phyloP scores from a whole-genome alignment of 768 basidiomycete genomes.

The Cystoderma amianthinum region DNA sequence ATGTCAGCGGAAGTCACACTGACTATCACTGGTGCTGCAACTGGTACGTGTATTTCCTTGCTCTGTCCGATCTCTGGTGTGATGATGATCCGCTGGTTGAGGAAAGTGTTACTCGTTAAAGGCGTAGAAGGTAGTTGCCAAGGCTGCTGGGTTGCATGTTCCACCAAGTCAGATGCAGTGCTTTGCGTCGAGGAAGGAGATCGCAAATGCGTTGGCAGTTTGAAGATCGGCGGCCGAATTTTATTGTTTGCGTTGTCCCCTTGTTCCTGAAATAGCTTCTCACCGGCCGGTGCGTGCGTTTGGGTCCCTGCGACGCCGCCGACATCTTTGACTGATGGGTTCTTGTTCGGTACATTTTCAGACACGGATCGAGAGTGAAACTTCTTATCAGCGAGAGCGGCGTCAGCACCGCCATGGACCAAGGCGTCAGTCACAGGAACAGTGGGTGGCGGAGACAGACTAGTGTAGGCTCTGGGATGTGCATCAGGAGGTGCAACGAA shows the following conservation, averaged over 20 bases:
- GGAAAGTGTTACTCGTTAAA: constrained; percentile 14
- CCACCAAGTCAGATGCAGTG: neutral
- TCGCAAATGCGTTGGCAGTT: neutral
- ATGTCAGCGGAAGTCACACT: constrained; percentile 18
- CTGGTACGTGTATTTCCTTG: constrained; percentile 52
- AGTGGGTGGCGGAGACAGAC: constrained; percentile 44
- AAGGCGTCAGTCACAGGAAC: constrained; percentile 28
- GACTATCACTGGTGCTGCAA: constrained; percentile 57
- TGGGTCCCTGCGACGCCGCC: neutral
- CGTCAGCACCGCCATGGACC: constrained; percentile 11
- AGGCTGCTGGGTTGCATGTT: neutral
- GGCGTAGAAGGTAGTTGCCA: constrained; percentile 4
- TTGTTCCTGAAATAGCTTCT: neutral
- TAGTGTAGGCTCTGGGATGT: constrained; percentile 42
- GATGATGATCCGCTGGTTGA: constrained; percentile 26
- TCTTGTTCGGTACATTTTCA: neutral
- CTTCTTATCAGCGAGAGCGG: constrained; percentile 12
- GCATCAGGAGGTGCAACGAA: constrained; percentile 72
- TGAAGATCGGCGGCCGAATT: neutral
- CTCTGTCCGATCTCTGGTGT: constrained; percentile 60
- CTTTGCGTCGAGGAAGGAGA: neutral
- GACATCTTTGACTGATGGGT: neutral
- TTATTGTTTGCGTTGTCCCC: neutral
- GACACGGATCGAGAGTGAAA: constrained; percentile 26
- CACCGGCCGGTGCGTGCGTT: too few species aligned